Percentiles rank a stretch among this genome's conserved stretches.
Evolutionary conservation across 1,284 basidiomycete species (phyloP).

Genomic region (Phenoliferia sp.): DNA sequence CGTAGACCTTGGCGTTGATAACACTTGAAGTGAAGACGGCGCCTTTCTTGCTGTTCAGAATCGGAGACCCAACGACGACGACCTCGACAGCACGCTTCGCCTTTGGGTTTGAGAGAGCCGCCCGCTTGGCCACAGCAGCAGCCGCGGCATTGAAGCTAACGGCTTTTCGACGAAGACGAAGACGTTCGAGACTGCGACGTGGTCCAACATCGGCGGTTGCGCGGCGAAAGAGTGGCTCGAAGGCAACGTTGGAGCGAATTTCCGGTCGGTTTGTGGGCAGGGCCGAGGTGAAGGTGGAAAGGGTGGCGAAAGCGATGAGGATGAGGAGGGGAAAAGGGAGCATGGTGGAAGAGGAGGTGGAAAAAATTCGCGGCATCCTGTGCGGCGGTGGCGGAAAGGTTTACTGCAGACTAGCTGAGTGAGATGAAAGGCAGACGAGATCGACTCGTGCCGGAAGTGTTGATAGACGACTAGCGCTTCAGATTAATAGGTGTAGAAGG

Average conservation of each 20-base stretch:
- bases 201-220: slow-evolving; percentile 22
- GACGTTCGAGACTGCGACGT: slow-evolving; percentile 16
- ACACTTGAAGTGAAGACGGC: neutral
- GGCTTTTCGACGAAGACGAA: slow-evolving; percentile 15
- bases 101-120: slow-evolving; percentile 1
- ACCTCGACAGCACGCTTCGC: neutral
- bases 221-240: slow-evolving; percentile 20
- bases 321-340: slow-evolving; percentile 15
- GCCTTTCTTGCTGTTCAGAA: no score
- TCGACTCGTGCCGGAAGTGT: slow-evolving; percentile 7
- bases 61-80: neutral
- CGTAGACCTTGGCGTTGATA: neutral
- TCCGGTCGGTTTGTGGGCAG: slow-evolving; percentile 11
- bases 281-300: slow-evolving; percentile 12
- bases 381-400: neutral
- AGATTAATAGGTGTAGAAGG: neutral
- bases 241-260: neutral
- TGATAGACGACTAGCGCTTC: neutral
- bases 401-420: slow-evolving; percentile 21
- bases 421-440: neutral
- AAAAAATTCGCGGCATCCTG: slow-evolving; percentile 14
- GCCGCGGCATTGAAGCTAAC: neutral
- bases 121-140: neutral
- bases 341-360: neutral
- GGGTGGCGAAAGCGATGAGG: slow-evolving; percentile 14